Evolutionary conservation across 495 filamentous ascomycete genomes (phyloP).

Genomic region (Aspergillus sclerotiicarbonarius): DNA sequence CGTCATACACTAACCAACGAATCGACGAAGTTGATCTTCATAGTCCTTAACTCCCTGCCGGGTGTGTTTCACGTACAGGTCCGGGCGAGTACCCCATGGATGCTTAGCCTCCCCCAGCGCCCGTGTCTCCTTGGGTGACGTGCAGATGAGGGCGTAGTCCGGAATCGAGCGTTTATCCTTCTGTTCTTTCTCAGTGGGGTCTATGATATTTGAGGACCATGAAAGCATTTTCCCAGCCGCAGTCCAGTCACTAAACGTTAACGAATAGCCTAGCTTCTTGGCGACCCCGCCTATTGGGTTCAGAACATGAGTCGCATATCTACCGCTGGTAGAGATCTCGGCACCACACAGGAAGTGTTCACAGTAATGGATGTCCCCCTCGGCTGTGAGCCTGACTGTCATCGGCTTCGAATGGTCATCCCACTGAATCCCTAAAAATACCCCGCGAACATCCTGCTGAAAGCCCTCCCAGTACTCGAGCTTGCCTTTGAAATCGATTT

Average conservation of each 20-base stretch:
- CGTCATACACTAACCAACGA: not conserved
- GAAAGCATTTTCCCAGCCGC: not conserved
- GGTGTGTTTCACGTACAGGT: not conserved
- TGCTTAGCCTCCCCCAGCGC: not conserved
- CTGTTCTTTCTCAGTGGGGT: not conserved
- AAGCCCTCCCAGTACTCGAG: not conserved
- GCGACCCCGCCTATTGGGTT: not conserved
- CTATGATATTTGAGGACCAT: too few species aligned
- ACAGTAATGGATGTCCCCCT: not conserved
- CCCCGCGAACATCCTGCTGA: not conserved
- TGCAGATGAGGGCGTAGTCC: not conserved
- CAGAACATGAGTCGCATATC: not conserved
- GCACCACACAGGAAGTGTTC: not conserved
- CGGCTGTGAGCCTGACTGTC: not conserved
- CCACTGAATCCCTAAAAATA: not conserved
- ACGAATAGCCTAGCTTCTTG: not conserved
- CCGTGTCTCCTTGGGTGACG: not conserved
- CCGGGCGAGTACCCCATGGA: not conserved
- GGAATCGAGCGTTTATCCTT: not conserved
- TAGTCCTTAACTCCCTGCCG: not conserved
- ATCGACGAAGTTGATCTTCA: not conserved
- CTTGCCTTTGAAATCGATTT: not conserved
- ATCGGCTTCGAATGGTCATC: not conserved
- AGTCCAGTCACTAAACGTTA: not conserved
- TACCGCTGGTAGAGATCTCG: not conserved